Evolutionary conservation across 1,284 basidiomycete species (phyloP), one percentile per base, ranked within the genome.

Genomic region (Chalciporus piperatoides): DNA sequence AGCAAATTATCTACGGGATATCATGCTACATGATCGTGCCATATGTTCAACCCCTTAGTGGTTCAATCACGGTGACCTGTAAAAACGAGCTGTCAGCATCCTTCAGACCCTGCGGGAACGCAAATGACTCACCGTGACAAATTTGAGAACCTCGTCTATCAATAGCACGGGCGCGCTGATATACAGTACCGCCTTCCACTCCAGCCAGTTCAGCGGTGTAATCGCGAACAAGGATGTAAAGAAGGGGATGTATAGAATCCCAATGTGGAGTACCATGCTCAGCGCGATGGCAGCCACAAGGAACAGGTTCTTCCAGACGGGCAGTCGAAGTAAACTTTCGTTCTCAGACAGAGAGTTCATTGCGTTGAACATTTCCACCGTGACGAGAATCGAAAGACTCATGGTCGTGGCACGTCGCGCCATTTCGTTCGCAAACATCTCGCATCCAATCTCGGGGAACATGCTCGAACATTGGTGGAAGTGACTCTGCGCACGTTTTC

Each of bases 301-400:
- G 78, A 88, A 97, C 48, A 83, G 84, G 68, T 99, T 99, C 68
- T 86, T 87, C 93, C 95, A 97, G 14, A 97, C 71, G 2, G 96
- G 94, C 40, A 98, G 76, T 17, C 80, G 80, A 43, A 99, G 71
- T 56, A 99, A 71, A 56, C 88, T 92, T 74, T 98, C 96, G 68
- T 97, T 97, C 73, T 99, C 97, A n/a, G 90, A 94, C 32, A 99
- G 77, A 47, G 95, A 97, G 71, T 98, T 98, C 84, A 97, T 93
- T 17, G 96, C 96, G 73, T 99, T 99, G 75, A 97, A 94, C 97
- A 99, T 99, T 73, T 99, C 97, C 48, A 99, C 80, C 10, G 85
- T 89, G 45, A 97, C 94, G 47, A 97, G 78, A 60, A 97, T 96
- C 21, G 93, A 96, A 36, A 99, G 75, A 56, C 91, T 94, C 76